These are phyloP conservation scores for Dipteronia dyeriana DNA, from an alignment of 345 rosid species.

Conservation along the genomic window DNA sequence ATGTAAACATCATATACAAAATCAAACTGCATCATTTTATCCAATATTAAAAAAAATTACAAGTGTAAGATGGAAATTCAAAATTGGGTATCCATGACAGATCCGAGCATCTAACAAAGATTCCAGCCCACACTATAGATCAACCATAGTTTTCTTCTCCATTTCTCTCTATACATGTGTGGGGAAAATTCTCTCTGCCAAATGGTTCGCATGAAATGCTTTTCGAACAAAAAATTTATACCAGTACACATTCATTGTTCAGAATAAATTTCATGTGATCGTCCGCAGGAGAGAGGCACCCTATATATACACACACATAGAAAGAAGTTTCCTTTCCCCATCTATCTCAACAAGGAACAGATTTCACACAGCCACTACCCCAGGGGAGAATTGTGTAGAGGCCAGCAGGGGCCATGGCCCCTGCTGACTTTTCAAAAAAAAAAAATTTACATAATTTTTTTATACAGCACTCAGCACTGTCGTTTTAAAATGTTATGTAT, in stretches of 20 bases:
- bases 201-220: too few relatives aligned
- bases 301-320: not conserved
- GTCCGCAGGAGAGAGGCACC: not conserved
- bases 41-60: not conserved
- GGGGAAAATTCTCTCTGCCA: too few relatives aligned
- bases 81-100: not conserved
- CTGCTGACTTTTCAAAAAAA: too few relatives aligned
- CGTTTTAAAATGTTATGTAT: too few relatives aligned
- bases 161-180: too few relatives aligned
- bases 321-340: not conserved
- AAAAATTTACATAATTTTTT: too few relatives aligned
- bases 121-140: not conserved
- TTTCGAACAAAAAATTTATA: too few relatives aligned
- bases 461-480: too few relatives aligned
- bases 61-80: not conserved
- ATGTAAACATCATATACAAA: not conserved
- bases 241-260: too few relatives aligned
- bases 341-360: not conserved
- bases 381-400: too few relatives aligned
- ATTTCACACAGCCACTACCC: not conserved
- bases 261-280: not conserved
- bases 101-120: not conserved
- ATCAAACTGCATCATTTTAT: not conserved
- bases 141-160: too few relatives aligned
- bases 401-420: too few relatives aligned